Percentiles rank a stretch among this genome's conserved stretches.
Evolutionary conservation across 140 eudicot species (phyloP).

Genomic region (Flaveria floridana): DNA sequence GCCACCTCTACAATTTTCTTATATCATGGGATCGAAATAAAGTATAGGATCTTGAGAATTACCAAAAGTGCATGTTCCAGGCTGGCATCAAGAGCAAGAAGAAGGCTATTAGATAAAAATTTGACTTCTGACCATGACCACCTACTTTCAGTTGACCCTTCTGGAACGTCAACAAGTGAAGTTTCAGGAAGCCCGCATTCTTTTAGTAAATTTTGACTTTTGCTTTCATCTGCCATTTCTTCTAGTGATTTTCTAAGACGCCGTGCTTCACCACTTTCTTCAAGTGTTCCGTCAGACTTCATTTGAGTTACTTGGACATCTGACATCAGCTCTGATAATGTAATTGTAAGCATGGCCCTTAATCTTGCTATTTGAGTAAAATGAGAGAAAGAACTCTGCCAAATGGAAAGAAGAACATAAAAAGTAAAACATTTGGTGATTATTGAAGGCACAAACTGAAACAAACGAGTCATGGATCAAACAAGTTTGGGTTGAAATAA

Average conservation of each 20-base stretch:
- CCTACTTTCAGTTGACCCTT: constrained; percentile 50
- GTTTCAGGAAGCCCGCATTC: constrained; percentile 75
- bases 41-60: constrained; percentile 19
- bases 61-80: constrained; percentile 97
- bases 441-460: constrained; percentile 3
- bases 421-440: constrained; percentile 13
- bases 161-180: constrained; percentile 53
- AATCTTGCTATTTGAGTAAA: constrained; percentile 82
- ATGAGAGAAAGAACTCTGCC: constrained; percentile 89
- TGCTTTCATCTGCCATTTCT: constrained; percentile 84
- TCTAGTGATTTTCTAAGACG: constrained; percentile 86
- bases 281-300: constrained; percentile 95
- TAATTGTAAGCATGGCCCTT: constrained; percentile 89
- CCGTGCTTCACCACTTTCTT: constrained; percentile 96
- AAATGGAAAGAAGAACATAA: constrained; percentile 22
- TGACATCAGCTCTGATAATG: constrained; percentile 94
- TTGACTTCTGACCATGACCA: constrained; percentile 98
- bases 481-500: background rate
- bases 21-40: background rate
- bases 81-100: constrained; percentile 96
- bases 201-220: constrained; percentile 43
- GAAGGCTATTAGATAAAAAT: constrained; percentile 63
- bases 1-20: background rate
- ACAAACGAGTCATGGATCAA: background rate
- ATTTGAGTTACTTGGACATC: constrained; percentile 95